Evolutionary conservation across 2,329 filamentous ascomycete genomes (phyloP).

Genomic region (Beauveria sp.): DNA sequence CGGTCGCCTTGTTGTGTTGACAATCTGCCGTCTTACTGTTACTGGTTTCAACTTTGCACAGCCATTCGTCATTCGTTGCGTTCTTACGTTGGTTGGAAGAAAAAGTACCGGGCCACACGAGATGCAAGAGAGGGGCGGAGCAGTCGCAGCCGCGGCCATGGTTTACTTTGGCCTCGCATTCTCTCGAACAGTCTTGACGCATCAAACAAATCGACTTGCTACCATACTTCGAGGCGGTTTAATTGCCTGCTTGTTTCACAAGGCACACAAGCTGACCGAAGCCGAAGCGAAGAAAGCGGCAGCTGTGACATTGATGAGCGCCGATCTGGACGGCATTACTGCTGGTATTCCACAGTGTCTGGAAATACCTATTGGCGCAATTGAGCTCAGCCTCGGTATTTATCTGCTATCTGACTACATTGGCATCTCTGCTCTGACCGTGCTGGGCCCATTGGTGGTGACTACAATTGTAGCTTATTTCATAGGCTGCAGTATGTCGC

Average conservation of each 20-base stretch:
- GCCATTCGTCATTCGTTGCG: not conserved
- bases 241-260: conserved; percentile 39
- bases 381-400: not conserved
- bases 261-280: conserved; percentile 27
- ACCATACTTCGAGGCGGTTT: conserved; percentile 25
- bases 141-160: not conserved
- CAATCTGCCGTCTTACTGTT: not conserved
- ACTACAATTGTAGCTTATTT: not conserved
- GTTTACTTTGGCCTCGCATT: not conserved
- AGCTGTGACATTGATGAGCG: conserved; percentile 1
- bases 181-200: not conserved
- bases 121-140: not conserved
- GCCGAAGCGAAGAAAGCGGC: conserved; percentile 21
- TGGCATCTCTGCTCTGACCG: not conserved
- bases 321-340: not conserved
- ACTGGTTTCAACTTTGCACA: not conserved
- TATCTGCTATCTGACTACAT: not conserved
- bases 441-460: not conserved
- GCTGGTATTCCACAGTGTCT: not conserved
- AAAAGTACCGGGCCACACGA: not conserved
- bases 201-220: conserved; percentile 17
- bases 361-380: not conserved
- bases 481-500: not conserved
- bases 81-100: conserved; percentile 10
- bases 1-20: not conserved